Conservation (phyloP, 2,329 filamentous ascomycete species). For the Phialophora expanda region DNA sequence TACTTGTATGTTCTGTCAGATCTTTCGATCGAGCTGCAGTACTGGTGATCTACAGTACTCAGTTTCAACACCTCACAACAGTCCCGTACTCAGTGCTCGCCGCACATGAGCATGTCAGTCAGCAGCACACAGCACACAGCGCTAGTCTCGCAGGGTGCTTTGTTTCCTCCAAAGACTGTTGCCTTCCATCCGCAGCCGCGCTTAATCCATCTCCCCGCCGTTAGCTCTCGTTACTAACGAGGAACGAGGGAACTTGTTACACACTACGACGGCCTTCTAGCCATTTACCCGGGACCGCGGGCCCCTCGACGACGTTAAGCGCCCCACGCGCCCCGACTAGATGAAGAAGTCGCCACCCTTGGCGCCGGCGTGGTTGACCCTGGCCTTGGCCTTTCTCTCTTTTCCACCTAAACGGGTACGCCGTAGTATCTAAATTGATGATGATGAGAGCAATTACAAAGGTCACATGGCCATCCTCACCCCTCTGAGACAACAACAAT, state of each 20-base stretch:
- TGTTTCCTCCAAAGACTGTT: neutral
- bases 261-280: neutral
- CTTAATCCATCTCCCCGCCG: conserved; percentile 5
- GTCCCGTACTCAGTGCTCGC: too few relatives aligned
- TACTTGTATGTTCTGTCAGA: too few relatives aligned
- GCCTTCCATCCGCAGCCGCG: neutral
- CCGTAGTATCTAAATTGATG: neutral
- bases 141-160: neutral
- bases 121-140: neutral
- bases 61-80: too few relatives aligned
- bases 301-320: neutral
- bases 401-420: too few relatives aligned
- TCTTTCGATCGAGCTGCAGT: neutral
- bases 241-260: neutral
- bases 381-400: too few relatives aligned
- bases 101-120: neutral
- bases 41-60: neutral
- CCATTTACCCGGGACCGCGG: neutral
- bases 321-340: neutral
- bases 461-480: neutral
- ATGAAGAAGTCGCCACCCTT: neutral
- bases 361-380: neutral
- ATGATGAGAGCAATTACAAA: neutral
- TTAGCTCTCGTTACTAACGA: neutral
- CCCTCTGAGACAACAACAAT: neutral